Base-by-base conservation (phyloP, 2,329 filamentous ascomycete genomes). In the Aspergillus transmontanensis region DNA sequence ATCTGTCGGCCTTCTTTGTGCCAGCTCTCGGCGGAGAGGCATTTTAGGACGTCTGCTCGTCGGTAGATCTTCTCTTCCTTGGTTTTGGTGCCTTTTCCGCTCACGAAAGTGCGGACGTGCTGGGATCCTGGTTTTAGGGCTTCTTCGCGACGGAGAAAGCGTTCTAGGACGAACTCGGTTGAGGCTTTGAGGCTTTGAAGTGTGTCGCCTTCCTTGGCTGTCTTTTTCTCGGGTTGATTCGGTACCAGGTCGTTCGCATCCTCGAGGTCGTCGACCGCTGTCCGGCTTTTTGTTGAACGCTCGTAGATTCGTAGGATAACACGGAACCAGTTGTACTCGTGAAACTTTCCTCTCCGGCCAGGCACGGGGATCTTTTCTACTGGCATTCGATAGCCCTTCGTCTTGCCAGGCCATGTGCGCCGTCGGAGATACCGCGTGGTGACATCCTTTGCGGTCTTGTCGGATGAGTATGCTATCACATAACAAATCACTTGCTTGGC, bases 11-110 rank as follows among this genome's bases (percentile, higher is more conserved):
- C 95, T 81, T 97, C 94, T 75, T 97, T 97, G 75, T 98, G 95
- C 95, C 95, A 99, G 1, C 92, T 97, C 75, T 99, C 95, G 1
- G 91, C 90, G 32, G 92, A 96, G 77, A 97, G 94, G 75, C 96
- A 96, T 45, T 86, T 84, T 2, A 94, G 87, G 0, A 98, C 88
- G 68, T 98, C 94, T 59, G 86, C 85, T 39, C 94, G 89, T 0
- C 85, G 85, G 73, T 88, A 98, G 0, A 98, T 93, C 1, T 92
- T 89, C 74, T 97, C 93, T 63, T 91, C 87, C 51, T 90, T 90
- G 3, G 85, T 80, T 54, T 89, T 90, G 51, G 88, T 87, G 16
- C 89, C 90, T 77, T 94, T 97, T 11, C 87, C 89, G 54, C 88
- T 87, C 5, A 83, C 87, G 76, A 98, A 97, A 12, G 86, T 85